Conservation (phyloP, 768 basidiomycete species). For the Leccinum pellstonianum region DNA sequence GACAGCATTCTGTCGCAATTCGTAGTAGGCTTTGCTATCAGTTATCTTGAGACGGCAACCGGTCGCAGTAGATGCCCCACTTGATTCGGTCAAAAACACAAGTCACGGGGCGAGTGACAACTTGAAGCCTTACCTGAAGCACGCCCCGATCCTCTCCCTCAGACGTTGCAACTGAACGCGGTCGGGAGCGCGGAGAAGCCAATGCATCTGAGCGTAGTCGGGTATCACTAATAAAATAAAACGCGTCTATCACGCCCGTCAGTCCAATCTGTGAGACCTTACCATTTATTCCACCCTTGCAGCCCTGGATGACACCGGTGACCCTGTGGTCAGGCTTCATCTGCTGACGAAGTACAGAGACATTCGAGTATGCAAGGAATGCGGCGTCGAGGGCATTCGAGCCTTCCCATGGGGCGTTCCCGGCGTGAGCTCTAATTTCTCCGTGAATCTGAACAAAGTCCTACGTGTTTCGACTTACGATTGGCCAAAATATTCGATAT, state of each 20-base stretch:
- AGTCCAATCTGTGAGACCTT: constrained; percentile 17
- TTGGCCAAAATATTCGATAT: constrained; percentile 73
- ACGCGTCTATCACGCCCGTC: background rate
- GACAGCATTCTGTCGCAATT: constrained; percentile 56
- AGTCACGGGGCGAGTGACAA: background rate
- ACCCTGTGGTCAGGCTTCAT: constrained; percentile 79
- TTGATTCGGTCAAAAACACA: constrained; percentile 28
- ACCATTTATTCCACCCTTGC: constrained; percentile 71
- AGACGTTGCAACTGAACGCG: constrained; percentile 53
- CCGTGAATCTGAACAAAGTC: constrained; percentile 4
- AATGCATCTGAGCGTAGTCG: constrained; percentile 74
- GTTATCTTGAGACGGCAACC: constrained; percentile 51
- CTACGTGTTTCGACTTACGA: constrained; percentile 43
- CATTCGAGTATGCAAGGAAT: constrained; percentile 74
- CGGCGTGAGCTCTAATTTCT: constrained; percentile 65
- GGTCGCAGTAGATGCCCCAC: constrained; percentile 67
- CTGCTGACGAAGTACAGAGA: constrained; percentile 84
- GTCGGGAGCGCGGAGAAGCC: constrained; percentile 69
- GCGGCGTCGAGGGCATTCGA: constrained; percentile 88
- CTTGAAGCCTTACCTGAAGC: constrained; percentile 58
- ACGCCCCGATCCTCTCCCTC: constrained; percentile 59
- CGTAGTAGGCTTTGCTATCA: constrained; percentile 44
- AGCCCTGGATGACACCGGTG: constrained; percentile 73
- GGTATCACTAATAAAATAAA: constrained; percentile 62
- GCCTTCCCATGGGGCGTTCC: constrained; percentile 83